Percentiles rank a stretch among this genome's conserved stretches.
Evolutionary conservation across 2,329 filamentous ascomycete genomes (phyloP).

Genomic region (Colletotrichum tabaci): DNA sequence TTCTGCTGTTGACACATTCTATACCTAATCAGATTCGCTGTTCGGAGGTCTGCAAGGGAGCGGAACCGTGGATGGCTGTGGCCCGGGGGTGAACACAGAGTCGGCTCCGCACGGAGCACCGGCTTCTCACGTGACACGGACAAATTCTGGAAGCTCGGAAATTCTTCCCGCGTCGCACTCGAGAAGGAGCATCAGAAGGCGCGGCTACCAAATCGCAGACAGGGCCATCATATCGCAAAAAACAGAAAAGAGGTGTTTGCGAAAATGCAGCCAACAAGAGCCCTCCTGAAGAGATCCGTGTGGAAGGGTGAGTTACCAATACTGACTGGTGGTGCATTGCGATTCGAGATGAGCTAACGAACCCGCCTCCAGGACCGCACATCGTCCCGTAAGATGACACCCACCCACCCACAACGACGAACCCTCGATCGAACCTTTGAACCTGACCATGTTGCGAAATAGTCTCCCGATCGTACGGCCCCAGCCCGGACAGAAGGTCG

Average conservation of each 20-base stretch:
- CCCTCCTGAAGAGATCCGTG: conserved; percentile 81
- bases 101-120: conserved; percentile 14
- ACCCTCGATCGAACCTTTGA: conserved; percentile 46
- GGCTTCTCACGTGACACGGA: conserved; percentile 29
- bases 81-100: not conserved
- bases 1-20: not conserved
- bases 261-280: conserved; percentile 78
- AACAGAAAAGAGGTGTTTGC: conserved; percentile 8
- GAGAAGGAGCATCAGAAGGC: not conserved
- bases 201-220: conserved; percentile 18
- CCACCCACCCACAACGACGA: not conserved
- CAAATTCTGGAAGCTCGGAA: conserved; percentile 38
- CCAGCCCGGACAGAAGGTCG: conserved; percentile 73
- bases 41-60: not conserved
- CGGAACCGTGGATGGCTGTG: conserved; percentile 1
- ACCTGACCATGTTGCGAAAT: conserved; percentile 35
- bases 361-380: conserved; percentile 59
- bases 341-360: not conserved
- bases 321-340: not conserved
- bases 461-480: conserved; percentile 76
- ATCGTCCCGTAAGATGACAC: conserved; percentile 65
- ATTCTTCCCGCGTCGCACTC: conserved; percentile 35
- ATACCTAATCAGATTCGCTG: not conserved
- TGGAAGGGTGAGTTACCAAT: conserved; percentile 80
- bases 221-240: conserved; percentile 19